Evolutionary conservation across 306 rosid species (phyloP).

Genomic region (Oemleria cerasiformis): DNA sequence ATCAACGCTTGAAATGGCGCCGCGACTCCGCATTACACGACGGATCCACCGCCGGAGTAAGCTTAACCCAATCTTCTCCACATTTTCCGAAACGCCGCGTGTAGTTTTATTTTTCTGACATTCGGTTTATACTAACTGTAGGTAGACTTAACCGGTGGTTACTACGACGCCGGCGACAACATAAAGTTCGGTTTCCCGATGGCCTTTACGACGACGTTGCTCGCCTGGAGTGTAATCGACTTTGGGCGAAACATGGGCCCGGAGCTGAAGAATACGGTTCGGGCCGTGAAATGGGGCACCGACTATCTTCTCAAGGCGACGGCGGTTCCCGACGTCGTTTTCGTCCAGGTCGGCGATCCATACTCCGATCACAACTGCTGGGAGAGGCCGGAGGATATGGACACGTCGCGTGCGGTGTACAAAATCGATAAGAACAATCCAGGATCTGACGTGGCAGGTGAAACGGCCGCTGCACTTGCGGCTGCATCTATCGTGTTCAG

Average conservation of each 20-base stretch:
- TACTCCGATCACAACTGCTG: constrained; percentile 90
- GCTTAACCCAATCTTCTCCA: too few relatives aligned
- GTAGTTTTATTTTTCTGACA: background rate
- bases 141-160: constrained; percentile 87
- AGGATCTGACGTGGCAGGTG: constrained; percentile 97
- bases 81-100: background rate
- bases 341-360: constrained; percentile 86
- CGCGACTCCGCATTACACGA: constrained; percentile 82
- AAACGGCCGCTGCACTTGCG: constrained; percentile 95
- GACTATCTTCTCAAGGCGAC: constrained; percentile 82
- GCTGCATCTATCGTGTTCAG: constrained; percentile 98
- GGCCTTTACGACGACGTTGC: constrained; percentile 88
- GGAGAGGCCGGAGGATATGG: constrained; percentile 99
- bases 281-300: constrained; percentile 77
- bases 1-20: constrained; percentile 93
- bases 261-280: constrained; percentile 62
- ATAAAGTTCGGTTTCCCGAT: constrained; percentile 94
- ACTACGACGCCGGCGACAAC: constrained; percentile 97
- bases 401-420: constrained; percentile 74
- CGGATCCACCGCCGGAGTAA: constrained; percentile 74
- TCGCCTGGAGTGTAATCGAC: constrained; percentile 89
- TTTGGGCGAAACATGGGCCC: constrained; percentile 81
- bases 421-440: constrained; percentile 74
- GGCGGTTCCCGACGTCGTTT: constrained; percentile 65
- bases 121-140: constrained; percentile 25